Base-by-base conservation (phyloP, 2,329 filamentous ascomycete species). In the Plenodomus lindquistii region DNA sequence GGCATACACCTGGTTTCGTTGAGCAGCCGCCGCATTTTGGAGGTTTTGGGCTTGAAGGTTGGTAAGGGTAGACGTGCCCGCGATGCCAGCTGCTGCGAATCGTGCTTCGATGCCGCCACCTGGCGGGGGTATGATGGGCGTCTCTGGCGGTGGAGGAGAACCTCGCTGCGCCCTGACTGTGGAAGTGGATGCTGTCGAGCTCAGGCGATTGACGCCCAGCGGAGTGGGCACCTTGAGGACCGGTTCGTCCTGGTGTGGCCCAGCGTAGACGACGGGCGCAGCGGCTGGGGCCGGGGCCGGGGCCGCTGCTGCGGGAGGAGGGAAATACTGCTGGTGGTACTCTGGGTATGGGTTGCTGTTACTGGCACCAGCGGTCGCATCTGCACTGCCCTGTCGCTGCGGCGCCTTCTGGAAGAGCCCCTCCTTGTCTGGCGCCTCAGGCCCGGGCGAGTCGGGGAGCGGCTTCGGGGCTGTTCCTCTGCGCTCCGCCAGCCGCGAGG, bases 91-190 rank as follows among this genome's bases (percentile, higher is more conserved):
- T 2, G 91, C 91, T 2, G 92, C 92, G 79, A 95, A 97, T 46
- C 91, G 85, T 42, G 91, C 89, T 70, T 96, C 92, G 61, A 97
- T 96, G 46, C 89, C 90, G 35, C 88, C 90, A 44, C 85, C 85
- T 2, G 87, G 84, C n/a, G 85, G 79, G 44, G 88, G 89, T 35
- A 87, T 88, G 22, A 88, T 82, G 24, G 94, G 91, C 0, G 94
- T 97, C 71, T 97, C 93, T 8, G 94, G 94, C 1, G 94, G 94
- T 4, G 94, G 93, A 4, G 94, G 94, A 21, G 93, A 97, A 37
- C 94, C 94, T 60, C 94, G 84, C 66, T 89, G 92, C 17, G 94
- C 94, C 57, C 89, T 85, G 2, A 93, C 97, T 1, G 94, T 99
- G 2, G 92, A 96, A 11, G 86, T 96, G 0, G 94, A 97, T 13